phyloP scores from a whole-genome alignment of 805 yeast genomes.

The Ogataea pilisensis region DNA sequence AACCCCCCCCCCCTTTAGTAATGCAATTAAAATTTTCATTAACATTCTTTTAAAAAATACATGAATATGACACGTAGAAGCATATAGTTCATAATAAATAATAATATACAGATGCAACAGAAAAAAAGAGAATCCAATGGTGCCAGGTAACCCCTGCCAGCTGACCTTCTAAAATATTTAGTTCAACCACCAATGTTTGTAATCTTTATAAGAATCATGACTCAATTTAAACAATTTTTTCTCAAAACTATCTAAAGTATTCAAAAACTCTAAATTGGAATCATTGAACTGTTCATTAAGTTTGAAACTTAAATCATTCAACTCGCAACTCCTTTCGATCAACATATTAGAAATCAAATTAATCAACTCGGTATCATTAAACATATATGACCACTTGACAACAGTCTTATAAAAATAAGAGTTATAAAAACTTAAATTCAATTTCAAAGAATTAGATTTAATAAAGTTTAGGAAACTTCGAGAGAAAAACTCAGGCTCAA shows the following conservation, averaged over 20 bases:
- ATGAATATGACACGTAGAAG: no score
- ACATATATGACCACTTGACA: constrained; percentile 73
- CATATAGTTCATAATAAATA: no score
- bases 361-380: constrained; percentile 59
- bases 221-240: constrained; percentile 51
- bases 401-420: constrained; percentile 58
- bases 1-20: no score
- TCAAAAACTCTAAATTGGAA: constrained; percentile 43
- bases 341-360: constrained; percentile 46
- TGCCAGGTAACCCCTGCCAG: neutral
- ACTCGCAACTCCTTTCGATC: constrained; percentile 60
- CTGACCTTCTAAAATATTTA: no score
- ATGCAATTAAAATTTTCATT: no score
- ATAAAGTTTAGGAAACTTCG: constrained; percentile 73
- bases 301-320: constrained; percentile 60
- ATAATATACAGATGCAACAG: no score
- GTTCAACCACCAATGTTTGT: constrained; percentile 24
- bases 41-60: no score
- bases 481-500: constrained; percentile 68
- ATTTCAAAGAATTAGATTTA: constrained; percentile 47
- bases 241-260: constrained; percentile 75
- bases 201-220: constrained; percentile 35
- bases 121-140: no score
- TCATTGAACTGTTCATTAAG: constrained; percentile 30
- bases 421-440: constrained; percentile 20